Conservation (phyloP, 495 filamentous ascomycete species). For the Penicillium bialowiezense region DNA sequence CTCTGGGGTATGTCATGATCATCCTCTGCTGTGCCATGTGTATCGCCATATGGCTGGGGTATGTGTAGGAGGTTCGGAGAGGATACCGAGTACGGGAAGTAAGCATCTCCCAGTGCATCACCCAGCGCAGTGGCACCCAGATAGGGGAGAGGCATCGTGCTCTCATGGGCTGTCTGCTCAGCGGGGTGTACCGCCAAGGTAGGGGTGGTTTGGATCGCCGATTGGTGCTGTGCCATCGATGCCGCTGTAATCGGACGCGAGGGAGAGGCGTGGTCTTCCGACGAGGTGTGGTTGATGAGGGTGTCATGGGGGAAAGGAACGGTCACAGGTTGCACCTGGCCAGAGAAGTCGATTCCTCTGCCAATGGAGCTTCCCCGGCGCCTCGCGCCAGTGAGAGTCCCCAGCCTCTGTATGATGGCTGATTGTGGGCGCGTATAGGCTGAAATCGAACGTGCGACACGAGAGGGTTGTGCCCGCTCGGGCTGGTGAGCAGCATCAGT, state of each 20-base stretch:
- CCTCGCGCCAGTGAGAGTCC: conserved; percentile 25
- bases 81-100: conserved; percentile 37
- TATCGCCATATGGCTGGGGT: conserved; percentile 17
- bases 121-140: conserved; percentile 21
- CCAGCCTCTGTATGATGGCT: conserved; percentile 28
- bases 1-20: conserved; percentile 21
- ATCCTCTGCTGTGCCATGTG: conserved; percentile 19
- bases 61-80: conserved; percentile 38
- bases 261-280: background rate
- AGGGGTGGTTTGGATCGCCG: conserved; percentile 10
- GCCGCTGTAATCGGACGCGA: conserved; percentile 1
- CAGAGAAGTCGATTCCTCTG: conserved; percentile 8
- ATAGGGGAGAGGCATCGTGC: conserved; percentile 18
- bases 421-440: conserved; percentile 25
- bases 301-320: background rate
- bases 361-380: conserved; percentile 18
- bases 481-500: conserved; percentile 1
- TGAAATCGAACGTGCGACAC: conserved; percentile 15
- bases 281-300: background rate
- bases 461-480: conserved; percentile 25
- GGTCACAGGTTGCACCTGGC: conserved; percentile 7
- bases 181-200: conserved; percentile 17
- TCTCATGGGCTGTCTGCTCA: conserved; percentile 9
- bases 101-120: conserved; percentile 25
- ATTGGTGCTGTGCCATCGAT: conserved; percentile 8